These are phyloP conservation scores for Epichloe coenophiala DNA, from an alignment of 2,329 filamentous ascomycete genomes.

Conservation along the genomic window DNA sequence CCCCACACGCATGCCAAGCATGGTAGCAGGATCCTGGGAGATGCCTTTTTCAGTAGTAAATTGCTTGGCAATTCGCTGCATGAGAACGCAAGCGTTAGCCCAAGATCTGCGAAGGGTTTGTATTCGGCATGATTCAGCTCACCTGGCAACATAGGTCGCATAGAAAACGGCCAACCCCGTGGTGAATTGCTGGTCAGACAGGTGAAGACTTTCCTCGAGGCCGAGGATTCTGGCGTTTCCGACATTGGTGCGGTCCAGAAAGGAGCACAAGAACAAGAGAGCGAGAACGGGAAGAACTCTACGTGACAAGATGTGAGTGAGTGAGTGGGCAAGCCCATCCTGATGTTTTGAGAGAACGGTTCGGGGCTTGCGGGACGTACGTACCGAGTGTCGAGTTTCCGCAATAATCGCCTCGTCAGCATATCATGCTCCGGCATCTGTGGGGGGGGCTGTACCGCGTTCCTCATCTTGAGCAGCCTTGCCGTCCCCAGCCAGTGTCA, in stretches of 20 bases:
- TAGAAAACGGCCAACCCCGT: slow-evolving; percentile 53
- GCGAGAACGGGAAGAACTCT: slow-evolving; percentile 52
- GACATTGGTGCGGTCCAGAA: slow-evolving; percentile 57
- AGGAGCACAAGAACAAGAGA: slow-evolving; percentile 51
- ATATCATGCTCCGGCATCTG: slow-evolving; percentile 4
- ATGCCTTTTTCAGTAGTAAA: slow-evolving; percentile 48
- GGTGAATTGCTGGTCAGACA: slow-evolving; percentile 50
- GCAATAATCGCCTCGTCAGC: slow-evolving; percentile 13
- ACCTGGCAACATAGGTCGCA: slow-evolving; percentile 48
- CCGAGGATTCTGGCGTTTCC: slow-evolving; percentile 56
- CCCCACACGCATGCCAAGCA: slow-evolving; percentile 54
- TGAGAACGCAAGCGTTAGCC: too few species aligned
- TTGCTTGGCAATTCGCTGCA: slow-evolving; percentile 48
- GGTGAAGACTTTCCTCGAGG: slow-evolving; percentile 42
- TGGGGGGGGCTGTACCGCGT: slow-evolving; percentile 6
- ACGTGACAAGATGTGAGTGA: background rate
- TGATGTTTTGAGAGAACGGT: background rate
- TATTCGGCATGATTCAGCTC: slow-evolving; percentile 3
- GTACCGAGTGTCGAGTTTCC: slow-evolving; percentile 17
- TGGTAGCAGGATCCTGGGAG: slow-evolving; percentile 47
- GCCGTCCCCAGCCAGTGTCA: slow-evolving; percentile 4
- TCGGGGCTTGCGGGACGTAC: background rate
- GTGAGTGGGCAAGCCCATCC: background rate
- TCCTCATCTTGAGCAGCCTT: slow-evolving; percentile 11
- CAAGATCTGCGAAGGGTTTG: too few species aligned